phyloP scores from a whole-genome alignment of 371 early-diverging fungal species.

The Lichtheimia ornata region DNA sequence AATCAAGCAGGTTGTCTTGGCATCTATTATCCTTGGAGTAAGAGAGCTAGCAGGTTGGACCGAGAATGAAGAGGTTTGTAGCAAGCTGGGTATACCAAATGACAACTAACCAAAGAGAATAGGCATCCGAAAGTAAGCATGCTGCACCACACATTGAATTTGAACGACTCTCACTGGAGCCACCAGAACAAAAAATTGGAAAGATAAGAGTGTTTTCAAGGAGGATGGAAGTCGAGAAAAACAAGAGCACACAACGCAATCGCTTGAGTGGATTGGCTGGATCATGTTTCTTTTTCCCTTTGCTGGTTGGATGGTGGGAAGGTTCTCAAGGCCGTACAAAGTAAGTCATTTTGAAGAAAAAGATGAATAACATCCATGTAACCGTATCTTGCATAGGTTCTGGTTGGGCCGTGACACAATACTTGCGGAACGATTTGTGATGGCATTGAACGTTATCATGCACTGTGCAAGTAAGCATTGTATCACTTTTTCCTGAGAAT shows the following conservation, averaged over 20 bases:
- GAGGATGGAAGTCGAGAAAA: constrained; percentile 29
- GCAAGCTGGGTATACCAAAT: not conserved
- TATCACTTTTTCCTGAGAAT: constrained; percentile 38
- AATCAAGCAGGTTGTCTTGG: constrained; percentile 30
- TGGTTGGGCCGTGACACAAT: constrained; percentile 38
- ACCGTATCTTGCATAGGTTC: constrained; percentile 18
- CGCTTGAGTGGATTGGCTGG: constrained; percentile 38
- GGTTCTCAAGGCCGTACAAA: constrained; percentile 34
- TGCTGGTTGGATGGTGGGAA: constrained; percentile 55
- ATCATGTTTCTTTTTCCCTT: constrained; percentile 44
- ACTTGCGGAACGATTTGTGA: constrained; percentile 43
- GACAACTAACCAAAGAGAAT: not conserved
- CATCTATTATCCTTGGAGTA: constrained; percentile 32
- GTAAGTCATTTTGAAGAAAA: constrained; percentile 16
- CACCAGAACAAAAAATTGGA: constrained; percentile 17
- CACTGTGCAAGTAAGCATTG: constrained; percentile 45
- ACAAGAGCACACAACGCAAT: constrained; percentile 23
- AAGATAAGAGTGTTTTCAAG: constrained; percentile 35
- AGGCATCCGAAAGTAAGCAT: not conserved
- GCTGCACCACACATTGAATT: not conserved
- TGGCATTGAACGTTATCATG: constrained; percentile 47
- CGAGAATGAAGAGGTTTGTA: constrained; percentile 1
- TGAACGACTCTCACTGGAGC: constrained; percentile 1
- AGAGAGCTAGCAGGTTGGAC: constrained; percentile 38
- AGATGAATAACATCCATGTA: not conserved